Evolutionary conservation across 306 rosid genomes (phyloP).

Genomic region (Notholithocarpus densiflorus): DNA sequence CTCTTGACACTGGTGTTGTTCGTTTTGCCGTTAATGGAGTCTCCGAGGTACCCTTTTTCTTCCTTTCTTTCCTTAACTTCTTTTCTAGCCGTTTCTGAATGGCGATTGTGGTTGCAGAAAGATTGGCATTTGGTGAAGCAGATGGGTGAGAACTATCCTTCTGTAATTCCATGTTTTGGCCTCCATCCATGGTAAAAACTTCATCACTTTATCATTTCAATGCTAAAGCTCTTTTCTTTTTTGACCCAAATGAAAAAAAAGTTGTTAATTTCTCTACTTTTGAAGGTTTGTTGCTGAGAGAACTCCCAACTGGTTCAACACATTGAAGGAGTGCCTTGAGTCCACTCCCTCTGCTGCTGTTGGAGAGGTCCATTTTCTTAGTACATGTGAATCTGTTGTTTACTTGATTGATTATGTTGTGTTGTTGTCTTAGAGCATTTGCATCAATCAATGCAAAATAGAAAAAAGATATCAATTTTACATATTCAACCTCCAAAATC

Average conservation of each 20-base stretch:
- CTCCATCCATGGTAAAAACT: conserved; percentile 72
- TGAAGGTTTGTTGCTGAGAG: conserved; percentile 68
- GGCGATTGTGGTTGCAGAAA: conserved; percentile 16
- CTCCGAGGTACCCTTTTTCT: conserved; percentile 37
- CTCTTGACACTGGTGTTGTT: conserved; percentile 56
- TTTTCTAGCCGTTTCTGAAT: background rate
- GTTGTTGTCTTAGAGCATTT: background rate
- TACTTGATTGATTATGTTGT: background rate
- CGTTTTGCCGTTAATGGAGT: conserved; percentile 73
- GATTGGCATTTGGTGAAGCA: conserved; percentile 82
- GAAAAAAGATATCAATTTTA: too few species aligned
- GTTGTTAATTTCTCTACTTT: background rate
- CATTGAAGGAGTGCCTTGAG: conserved; percentile 56
- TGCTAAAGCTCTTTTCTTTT: background rate
- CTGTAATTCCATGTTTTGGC: conserved; percentile 71
- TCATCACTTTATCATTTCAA: background rate
- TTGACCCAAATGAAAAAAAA: background rate
- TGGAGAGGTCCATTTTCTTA: conserved; percentile 58
- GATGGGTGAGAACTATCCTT: conserved; percentile 50
- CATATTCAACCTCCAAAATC: too few species aligned
- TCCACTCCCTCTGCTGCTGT: conserved; percentile 76
- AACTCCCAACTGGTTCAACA: conserved; percentile 61
- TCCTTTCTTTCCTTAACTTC: background rate
- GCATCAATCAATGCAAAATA: too few species aligned
- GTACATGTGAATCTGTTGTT: background rate